These are phyloP conservation scores for Cyberlindnera samutprakarnensis DNA, from an alignment of 805 yeast genomes.

Conservation along the genomic window DNA sequence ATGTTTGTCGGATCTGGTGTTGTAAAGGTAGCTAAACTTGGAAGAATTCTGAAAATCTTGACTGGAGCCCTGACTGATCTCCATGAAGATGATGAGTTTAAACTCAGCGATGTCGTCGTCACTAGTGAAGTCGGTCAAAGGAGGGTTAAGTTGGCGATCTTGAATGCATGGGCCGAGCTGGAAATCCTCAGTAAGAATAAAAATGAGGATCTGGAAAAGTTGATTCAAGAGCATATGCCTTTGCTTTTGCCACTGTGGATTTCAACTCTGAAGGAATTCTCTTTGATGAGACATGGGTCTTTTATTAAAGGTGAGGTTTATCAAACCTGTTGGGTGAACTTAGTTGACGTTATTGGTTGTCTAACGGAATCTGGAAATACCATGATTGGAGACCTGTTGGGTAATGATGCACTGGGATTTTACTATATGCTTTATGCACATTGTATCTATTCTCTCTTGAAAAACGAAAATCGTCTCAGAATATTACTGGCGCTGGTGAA, in stretches of 20 bases:
- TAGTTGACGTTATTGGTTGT: conserved; percentile 68
- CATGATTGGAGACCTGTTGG: conserved; percentile 39
- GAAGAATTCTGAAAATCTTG: conserved; percentile 56
- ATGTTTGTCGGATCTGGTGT: conserved; percentile 61
- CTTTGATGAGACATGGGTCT: conserved; percentile 42
- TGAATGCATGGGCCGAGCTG: conserved; percentile 70
- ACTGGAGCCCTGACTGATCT: conserved; percentile 58
- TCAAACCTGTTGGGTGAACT: conserved; percentile 64
- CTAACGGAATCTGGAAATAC: conserved; percentile 45
- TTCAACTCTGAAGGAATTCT: conserved; percentile 62
- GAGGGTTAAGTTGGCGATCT: conserved; percentile 48
- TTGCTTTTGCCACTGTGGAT: conserved; percentile 76
- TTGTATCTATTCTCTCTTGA: conserved; percentile 68
- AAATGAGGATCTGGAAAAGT: conserved; percentile 35
- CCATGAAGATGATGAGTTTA: conserved; percentile 26
- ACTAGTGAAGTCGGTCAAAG: conserved; percentile 33
- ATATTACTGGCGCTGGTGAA: conserved; percentile 46
- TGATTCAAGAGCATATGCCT: conserved; percentile 49
- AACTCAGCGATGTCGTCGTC: conserved; percentile 50
- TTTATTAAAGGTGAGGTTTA: conserved; percentile 35
- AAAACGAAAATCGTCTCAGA: conserved; percentile 23
- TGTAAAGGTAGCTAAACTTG: conserved; percentile 39
- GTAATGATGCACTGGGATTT: conserved; percentile 54
- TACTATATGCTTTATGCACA: conserved; percentile 78
- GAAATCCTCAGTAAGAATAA: conserved; percentile 25